phyloP scores from a whole-genome alignment of 495 filamentous ascomycete species.

The Xylaria cubensis region DNA sequence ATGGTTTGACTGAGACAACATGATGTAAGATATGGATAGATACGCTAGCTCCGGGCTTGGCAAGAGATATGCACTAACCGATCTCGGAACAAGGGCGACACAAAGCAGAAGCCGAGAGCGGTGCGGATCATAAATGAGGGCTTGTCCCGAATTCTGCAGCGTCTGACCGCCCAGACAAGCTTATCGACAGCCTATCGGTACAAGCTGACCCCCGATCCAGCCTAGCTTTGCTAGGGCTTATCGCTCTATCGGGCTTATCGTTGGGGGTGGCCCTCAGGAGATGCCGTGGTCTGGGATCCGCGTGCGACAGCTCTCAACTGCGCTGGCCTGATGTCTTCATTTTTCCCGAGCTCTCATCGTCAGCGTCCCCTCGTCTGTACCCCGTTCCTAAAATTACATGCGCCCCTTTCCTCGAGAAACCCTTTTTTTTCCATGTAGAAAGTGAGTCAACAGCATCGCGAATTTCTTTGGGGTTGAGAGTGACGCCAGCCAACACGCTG shows the following conservation, averaged over 20 bases:
- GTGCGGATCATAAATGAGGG: conserved; percentile 9
- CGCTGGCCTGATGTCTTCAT: conserved; percentile 24
- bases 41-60: background rate
- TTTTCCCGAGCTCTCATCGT: conserved; percentile 11
- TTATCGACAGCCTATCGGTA: background rate
- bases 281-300: conserved; percentile 21
- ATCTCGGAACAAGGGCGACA: background rate
- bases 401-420: background rate
- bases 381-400: background rate
- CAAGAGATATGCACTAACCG: background rate
- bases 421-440: conserved; percentile 38
- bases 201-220: background rate
- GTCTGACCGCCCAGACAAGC: background rate
- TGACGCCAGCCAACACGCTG: background rate
- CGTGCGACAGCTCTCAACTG: conserved; percentile 26
- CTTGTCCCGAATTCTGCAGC: background rate
- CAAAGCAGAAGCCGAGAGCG: conserved; percentile 14
- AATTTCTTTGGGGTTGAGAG: background rate
- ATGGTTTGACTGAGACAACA: background rate
- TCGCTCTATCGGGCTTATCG: conserved; percentile 25
- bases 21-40: background rate
- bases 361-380: conserved; percentile 2
- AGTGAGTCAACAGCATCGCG: conserved; percentile 25
- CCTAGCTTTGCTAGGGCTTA: background rate
- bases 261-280: conserved; percentile 17